Percentiles rank a stretch among this genome's conserved stretches.
phyloP scores from a whole-genome alignment of 1,284 basidiomycete genomes.

The Naganishia liquefaciens region DNA sequence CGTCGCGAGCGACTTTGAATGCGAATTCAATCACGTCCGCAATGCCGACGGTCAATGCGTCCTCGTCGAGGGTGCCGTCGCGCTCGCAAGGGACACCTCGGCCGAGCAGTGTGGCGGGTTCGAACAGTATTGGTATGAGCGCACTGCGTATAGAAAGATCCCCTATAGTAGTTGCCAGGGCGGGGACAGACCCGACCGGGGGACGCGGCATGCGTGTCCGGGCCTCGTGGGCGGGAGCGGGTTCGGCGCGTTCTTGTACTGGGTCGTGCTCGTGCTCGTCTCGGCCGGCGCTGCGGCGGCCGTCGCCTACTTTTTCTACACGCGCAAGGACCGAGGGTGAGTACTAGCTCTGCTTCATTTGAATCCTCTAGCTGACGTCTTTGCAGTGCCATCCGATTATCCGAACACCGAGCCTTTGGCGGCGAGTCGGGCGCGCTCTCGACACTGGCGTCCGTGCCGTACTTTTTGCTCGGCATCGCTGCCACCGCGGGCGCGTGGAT shows the following conservation, averaged over 20 bases:
- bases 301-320: constrained; percentile 76
- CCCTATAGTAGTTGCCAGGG: constrained; percentile 80
- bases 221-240: constrained; percentile 61
- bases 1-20: constrained; percentile 78
- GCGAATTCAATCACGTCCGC: constrained; percentile 85
- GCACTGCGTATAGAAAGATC: constrained; percentile 84
- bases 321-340: constrained; percentile 68
- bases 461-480: constrained; percentile 75
- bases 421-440: constrained; percentile 62
- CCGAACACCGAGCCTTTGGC: constrained; percentile 58
- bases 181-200: constrained; percentile 75
- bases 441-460: constrained; percentile 79
- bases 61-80: constrained; percentile 65
- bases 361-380: constrained; percentile 11
- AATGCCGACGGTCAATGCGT: constrained; percentile 71
- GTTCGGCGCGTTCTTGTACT: constrained; percentile 70
- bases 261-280: constrained; percentile 65
- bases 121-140: constrained; percentile 82
- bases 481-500: constrained; percentile 63
- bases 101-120: constrained; percentile 61
- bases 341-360: constrained; percentile 46
- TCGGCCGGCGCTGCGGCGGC: constrained; percentile 73
- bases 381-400: constrained; percentile 72
- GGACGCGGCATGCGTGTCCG: constrained; percentile 71
- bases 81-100: constrained; percentile 60